Percentiles rank a stretch among this genome's conserved stretches.
Conservation (phyloP, 257 asterid genomes). For the Plantago elongata region DNA sequence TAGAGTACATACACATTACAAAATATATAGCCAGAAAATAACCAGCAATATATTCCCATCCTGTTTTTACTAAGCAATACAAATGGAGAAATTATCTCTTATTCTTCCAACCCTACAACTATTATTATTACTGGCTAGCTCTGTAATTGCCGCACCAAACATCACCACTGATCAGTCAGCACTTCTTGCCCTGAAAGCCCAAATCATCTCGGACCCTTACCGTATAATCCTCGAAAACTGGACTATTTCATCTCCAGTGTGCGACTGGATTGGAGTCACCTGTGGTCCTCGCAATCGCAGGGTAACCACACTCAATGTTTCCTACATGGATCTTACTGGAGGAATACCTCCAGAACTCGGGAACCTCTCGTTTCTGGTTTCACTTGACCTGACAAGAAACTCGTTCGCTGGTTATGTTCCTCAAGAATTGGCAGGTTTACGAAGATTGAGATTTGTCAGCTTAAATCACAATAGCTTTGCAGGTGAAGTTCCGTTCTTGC, state of each 20-base stretch:
- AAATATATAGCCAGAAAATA: too few relatives aligned
- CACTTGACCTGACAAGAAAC: slow-evolving; percentile 1
- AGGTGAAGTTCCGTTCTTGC: too few relatives aligned
- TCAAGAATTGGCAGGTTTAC: slow-evolving; percentile 1
- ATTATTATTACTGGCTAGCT: too few relatives aligned
- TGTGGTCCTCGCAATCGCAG: slow-evolving; percentile 14
- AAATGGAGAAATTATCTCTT: too few relatives aligned
- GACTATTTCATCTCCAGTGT: slow-evolving; percentile 14
- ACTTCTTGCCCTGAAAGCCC: slow-evolving; percentile 12
- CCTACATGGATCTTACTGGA: slow-evolving; percentile 10
- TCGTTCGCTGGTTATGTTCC: not conserved
- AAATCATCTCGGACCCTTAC: slow-evolving; percentile 10
- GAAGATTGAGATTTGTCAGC: not conserved
- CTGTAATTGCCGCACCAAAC: not conserved
- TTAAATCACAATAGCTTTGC: too few relatives aligned
- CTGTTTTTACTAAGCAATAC: too few relatives aligned
- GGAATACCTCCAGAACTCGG: not conserved
- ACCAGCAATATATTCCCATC: too few relatives aligned
- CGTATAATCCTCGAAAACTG: not conserved
- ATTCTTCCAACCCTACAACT: too few relatives aligned
- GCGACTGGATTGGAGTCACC: slow-evolving; percentile 18
- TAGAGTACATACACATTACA: too few relatives aligned
- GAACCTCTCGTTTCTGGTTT: slow-evolving; percentile 5
- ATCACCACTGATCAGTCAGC: slow-evolving; percentile 9
- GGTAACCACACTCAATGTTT: slow-evolving; percentile 9